Percentiles rank a stretch among this genome's conserved stretches.
These are phyloP conservation scores for Ogataea allantospora DNA, from an alignment of 805 yeast species.

Conservation along the genomic window DNA sequence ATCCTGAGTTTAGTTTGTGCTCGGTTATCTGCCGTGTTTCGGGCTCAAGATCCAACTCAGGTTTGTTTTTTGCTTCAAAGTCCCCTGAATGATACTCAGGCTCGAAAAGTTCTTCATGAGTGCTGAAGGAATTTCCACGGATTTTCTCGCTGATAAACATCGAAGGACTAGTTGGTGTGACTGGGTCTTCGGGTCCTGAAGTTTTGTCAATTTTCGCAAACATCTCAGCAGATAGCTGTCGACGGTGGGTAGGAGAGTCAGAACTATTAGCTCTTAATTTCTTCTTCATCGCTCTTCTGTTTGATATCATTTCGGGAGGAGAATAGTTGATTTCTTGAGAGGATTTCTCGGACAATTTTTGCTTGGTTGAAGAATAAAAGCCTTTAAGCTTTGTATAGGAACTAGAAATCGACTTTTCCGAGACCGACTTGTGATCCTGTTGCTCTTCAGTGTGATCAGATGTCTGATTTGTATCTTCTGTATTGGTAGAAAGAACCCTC, in stretches of 20 bases:
- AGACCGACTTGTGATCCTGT: neutral
- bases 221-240: neutral
- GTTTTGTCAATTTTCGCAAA: neutral
- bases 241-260: neutral
- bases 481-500: conserved; percentile 2
- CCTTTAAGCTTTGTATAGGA: conserved; percentile 62
- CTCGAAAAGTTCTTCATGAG: neutral
- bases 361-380: conserved; percentile 60
- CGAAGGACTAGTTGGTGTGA: conserved; percentile 22
- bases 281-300: conserved; percentile 37
- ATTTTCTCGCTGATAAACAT: conserved; percentile 29
- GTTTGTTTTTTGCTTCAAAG: neutral
- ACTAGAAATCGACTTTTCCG: conserved; percentile 32
- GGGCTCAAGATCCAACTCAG: too few relatives aligned
- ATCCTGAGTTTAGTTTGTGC: too few relatives aligned
- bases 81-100: too few relatives aligned
- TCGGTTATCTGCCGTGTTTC: too few relatives aligned
- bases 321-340: conserved; percentile 15
- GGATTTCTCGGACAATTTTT: conserved; percentile 16
- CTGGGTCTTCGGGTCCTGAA: conserved; percentile 1
- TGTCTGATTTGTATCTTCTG: neutral
- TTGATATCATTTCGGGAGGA: conserved; percentile 70
- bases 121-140: conserved; percentile 12
- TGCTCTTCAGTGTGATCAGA: neutral
- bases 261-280: neutral